phyloP scores from a whole-genome alignment of 1,284 basidiomycete species.

The Puccinia horiana region DNA sequence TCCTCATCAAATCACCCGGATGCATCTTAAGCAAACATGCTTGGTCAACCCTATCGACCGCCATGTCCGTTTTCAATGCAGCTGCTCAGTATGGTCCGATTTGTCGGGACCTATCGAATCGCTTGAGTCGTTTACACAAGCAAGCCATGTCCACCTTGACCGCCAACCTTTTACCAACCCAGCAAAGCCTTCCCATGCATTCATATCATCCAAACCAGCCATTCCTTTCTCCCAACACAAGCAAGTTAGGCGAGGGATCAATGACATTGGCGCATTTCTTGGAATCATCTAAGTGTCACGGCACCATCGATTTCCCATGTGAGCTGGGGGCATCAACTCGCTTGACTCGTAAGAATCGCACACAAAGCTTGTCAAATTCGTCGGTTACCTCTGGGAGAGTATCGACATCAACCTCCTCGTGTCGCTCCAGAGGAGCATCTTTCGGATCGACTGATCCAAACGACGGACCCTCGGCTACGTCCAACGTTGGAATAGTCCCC shows the following conservation, averaged over 20 bases:
- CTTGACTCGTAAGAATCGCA: constrained; percentile 37
- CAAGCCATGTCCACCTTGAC: constrained; percentile 51
- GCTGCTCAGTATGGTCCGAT: constrained; percentile 51
- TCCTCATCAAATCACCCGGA: constrained; percentile 52
- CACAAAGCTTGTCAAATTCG: constrained; percentile 33
- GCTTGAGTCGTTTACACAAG: constrained; percentile 51
- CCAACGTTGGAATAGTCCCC: background rate
- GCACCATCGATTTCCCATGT: constrained; percentile 21
- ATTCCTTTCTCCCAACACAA: constrained; percentile 9
- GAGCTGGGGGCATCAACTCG: constrained; percentile 46
- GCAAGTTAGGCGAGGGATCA: constrained; percentile 30
- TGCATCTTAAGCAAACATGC: constrained; percentile 52
- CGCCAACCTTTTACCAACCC: background rate
- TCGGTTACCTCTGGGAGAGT: constrained; percentile 26
- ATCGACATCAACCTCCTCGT: constrained; percentile 21
- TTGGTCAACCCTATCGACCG: constrained; percentile 52
- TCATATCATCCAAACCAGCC: constrained; percentile 7
- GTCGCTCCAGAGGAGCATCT: constrained; percentile 41
- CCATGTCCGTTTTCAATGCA: constrained; percentile 51
- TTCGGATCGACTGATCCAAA: constrained; percentile 36
- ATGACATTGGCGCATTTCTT: constrained; percentile 29
- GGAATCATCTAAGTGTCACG: constrained; percentile 20
- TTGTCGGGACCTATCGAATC: constrained; percentile 51
- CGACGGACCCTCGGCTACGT: background rate
- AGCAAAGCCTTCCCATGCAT: constrained; percentile 1